Evolutionary conservation across 139 green algal species (phyloP).

Genomic region (Zygnema cylindricum): DNA sequence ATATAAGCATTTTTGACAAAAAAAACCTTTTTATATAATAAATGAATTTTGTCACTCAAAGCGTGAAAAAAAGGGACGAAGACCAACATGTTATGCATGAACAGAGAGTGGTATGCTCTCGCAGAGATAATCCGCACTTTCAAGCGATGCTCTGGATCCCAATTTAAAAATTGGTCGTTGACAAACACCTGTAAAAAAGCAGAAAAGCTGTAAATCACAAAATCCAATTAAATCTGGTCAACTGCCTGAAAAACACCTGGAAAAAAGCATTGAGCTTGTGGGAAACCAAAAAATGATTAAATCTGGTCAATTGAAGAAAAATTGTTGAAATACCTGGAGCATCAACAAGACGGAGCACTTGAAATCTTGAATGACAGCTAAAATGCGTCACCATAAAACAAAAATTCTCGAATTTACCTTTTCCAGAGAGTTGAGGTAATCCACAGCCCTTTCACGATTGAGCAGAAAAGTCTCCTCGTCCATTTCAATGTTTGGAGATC

Average conservation of each 20-base stretch:
- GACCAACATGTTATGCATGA: conserved; percentile 94
- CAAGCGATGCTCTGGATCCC: conserved; percentile 47
- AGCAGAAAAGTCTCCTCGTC: conserved; percentile 80
- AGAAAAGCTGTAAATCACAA: neutral
- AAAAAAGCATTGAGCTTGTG: neutral
- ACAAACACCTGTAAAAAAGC: conserved; percentile 40
- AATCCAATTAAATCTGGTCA: neutral
- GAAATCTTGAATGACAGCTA: neutral
- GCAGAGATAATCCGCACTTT: conserved; percentile 75
- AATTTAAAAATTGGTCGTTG: conserved; percentile 61
- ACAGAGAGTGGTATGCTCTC: conserved; percentile 93
- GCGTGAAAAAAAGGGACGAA: conserved; percentile 67
- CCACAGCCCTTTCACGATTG: conserved; percentile 79
- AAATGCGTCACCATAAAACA: neutral
- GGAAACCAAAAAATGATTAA: too few species aligned
- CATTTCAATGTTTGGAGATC: conserved; percentile 75
- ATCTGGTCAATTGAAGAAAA: too few species aligned
- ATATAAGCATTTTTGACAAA: too few species aligned
- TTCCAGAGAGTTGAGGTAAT: conserved; percentile 89
- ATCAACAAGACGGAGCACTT: neutral
- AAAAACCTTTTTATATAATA: conserved; percentile 94
- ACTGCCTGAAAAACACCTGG: neutral
- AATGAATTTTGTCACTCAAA: conserved; percentile 65
- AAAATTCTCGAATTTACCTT: conserved; percentile 34
- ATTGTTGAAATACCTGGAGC: too few species aligned